These are phyloP conservation scores for Flaveria ramosissima DNA, from an alignment of 129 eudicot genomes.

Conservation along the genomic window DNA sequence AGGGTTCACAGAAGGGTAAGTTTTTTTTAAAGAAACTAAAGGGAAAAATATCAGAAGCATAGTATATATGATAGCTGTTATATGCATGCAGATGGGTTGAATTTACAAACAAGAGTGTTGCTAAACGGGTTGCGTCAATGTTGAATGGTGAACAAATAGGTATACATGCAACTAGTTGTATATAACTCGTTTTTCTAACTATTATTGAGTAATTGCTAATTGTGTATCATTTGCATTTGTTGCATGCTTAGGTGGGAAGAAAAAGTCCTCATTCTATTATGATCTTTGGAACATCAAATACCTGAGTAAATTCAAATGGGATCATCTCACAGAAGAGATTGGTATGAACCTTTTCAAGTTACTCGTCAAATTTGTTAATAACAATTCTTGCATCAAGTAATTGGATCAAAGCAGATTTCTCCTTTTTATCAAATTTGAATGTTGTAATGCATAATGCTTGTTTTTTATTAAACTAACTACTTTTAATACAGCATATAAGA, in stretches of 20 bases:
- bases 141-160: slow-evolving; percentile 94
- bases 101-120: slow-evolving; percentile 72
- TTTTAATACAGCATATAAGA: slow-evolving; percentile 60
- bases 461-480: background rate
- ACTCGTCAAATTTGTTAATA: no score
- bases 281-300: slow-evolving; percentile 95
- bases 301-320: slow-evolving; percentile 97
- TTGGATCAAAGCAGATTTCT: background rate
- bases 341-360: slow-evolving; percentile 42
- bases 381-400: background rate
- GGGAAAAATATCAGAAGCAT: background rate
- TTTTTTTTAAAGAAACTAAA: background rate
- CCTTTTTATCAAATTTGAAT: background rate
- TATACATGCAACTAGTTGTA: slow-evolving; percentile 28
- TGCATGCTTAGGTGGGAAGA: slow-evolving; percentile 77
- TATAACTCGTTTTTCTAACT: slow-evolving; percentile 1
- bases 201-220: background rate
- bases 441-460: background rate
- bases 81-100: slow-evolving; percentile 87
- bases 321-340: slow-evolving; percentile 87
- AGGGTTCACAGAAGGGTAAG: slow-evolving; percentile 87
- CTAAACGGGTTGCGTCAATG: slow-evolving; percentile 74
- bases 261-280: slow-evolving; percentile 78
- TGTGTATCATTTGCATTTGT: slow-evolving; percentile 13
- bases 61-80: background rate